Evolutionary conservation across 2,329 filamentous ascomycete genomes (phyloP).

Genomic region (Ceratocystis lukuohia): DNA sequence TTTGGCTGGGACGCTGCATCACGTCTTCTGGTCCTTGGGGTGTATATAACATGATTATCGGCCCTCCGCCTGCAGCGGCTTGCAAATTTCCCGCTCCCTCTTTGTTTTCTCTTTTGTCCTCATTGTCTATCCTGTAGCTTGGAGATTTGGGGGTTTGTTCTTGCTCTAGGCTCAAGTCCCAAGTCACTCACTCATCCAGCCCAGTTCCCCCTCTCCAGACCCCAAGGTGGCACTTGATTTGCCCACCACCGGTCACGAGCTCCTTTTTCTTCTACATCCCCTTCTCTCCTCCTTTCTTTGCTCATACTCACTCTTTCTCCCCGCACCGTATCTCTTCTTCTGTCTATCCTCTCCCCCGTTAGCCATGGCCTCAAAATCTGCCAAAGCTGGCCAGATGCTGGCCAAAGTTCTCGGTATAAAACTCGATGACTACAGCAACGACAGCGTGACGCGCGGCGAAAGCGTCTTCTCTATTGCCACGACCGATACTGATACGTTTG

Average conservation of each 20-base stretch:
- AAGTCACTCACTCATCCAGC: neutral
- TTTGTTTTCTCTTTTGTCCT: neutral
- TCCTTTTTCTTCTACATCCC: neutral
- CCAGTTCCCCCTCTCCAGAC: neutral
- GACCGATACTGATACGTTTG: conserved; percentile 53
- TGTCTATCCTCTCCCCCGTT: neutral
- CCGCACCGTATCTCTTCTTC: neutral
- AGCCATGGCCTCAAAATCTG: conserved; percentile 30
- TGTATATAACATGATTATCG: neutral
- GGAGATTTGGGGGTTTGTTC: neutral
- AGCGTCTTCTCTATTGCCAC: conserved; percentile 63
- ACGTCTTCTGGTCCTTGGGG: neutral
- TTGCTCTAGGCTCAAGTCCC: neutral
- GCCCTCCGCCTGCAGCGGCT: neutral
- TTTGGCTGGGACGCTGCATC: neutral
- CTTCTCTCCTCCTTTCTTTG: neutral
- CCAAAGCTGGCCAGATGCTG: conserved; percentile 55
- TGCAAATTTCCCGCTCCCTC: neutral
- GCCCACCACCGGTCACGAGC: neutral
- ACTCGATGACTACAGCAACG: conserved; percentile 43
- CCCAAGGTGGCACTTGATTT: neutral
- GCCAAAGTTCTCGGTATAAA: conserved; percentile 77
- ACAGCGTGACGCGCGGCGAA: conserved; percentile 61
- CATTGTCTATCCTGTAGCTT: neutral
- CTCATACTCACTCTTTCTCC: conserved; percentile 7